Evolutionary conservation across 2,329 filamentous ascomycete species (phyloP).

Genomic region (Lachnellula occidentalis): DNA sequence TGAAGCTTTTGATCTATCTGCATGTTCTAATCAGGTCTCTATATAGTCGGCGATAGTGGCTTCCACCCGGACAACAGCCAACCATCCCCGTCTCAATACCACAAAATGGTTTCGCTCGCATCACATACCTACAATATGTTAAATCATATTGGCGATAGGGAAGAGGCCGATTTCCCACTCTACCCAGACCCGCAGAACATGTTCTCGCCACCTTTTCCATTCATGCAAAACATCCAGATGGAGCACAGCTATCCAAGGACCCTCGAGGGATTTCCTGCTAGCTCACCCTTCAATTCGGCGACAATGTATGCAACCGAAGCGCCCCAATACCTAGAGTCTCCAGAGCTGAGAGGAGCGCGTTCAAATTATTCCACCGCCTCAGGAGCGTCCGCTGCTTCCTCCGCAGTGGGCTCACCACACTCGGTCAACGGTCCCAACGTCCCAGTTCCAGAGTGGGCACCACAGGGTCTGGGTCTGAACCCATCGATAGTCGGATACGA

Average conservation of each 20-base stretch:
- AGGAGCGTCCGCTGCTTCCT: conserved; percentile 29
- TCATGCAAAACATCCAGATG: conserved; percentile 40
- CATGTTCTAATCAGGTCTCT: conserved; percentile 11
- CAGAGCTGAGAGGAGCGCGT: conserved; percentile 25
- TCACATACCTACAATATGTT: conserved; percentile 90
- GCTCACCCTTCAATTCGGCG: conserved; percentile 42
- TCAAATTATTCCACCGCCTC: conserved; percentile 32
- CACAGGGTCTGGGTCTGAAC: conserved; percentile 26
- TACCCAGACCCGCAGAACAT: conserved; percentile 42
- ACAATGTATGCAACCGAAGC: conserved; percentile 39
- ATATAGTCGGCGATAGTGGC: conserved; percentile 23
- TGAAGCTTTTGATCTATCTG: not conserved
- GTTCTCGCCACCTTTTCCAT: conserved; percentile 41
- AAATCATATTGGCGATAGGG: conserved; percentile 47
- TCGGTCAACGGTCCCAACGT: conserved; percentile 26
- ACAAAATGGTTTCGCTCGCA: conserved; percentile 66
- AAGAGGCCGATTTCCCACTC: conserved; percentile 36
- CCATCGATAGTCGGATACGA: conserved; percentile 30
- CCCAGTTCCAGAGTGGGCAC: conserved; percentile 27
- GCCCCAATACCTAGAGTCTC: conserved; percentile 27
- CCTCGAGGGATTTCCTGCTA: conserved; percentile 33
- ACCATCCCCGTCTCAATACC: conserved; percentile 45
- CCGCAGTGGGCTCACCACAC: conserved; percentile 31
- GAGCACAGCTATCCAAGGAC: conserved; percentile 33
- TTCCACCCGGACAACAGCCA: conserved; percentile 19